phyloP scores from a whole-genome alignment of 2,329 filamentous ascomycete species.

The Anisogramma anomala region DNA sequence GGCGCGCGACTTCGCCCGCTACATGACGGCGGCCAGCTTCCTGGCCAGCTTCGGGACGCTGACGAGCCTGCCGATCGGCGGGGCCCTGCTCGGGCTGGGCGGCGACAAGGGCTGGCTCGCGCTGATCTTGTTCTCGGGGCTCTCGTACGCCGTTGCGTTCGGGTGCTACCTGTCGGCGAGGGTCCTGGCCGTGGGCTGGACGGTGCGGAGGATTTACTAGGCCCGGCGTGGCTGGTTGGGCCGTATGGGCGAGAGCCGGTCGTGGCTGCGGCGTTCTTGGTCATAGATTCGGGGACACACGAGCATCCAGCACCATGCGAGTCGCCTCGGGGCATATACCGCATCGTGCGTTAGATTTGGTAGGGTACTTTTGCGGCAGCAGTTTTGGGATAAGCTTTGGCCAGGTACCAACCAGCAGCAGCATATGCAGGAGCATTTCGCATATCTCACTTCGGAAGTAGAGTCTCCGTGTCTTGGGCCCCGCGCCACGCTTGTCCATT shows the following conservation, averaged over 20 bases:
- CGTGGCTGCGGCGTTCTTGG: background rate
- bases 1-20: slow-evolving; percentile 64
- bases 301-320: background rate
- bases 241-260: too few relatives aligned
- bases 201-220: slow-evolving; percentile 20
- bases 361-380: too few relatives aligned
- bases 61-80: slow-evolving; percentile 34
- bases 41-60: slow-evolving; percentile 61
- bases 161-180: slow-evolving; percentile 24
- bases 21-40: slow-evolving; percentile 75
- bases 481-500: too few relatives aligned
- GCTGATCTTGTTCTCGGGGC: slow-evolving; percentile 29
- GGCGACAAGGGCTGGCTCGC: slow-evolving; percentile 25
- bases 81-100: slow-evolving; percentile 25
- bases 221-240: too few relatives aligned
- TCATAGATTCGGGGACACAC: background rate
- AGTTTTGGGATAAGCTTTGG: too few relatives aligned
- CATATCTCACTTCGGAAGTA: too few relatives aligned
- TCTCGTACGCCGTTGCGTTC: slow-evolving; percentile 24
- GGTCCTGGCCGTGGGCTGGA: slow-evolving; percentile 28
- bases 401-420: too few relatives aligned
- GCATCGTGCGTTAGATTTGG: background rate
- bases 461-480: too few relatives aligned
- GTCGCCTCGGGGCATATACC: background rate
- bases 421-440: too few relatives aligned